Base-by-base conservation (phyloP, 225 moss, liverwort and hornwort genomes). In the Physcomitrellopsis africana region DNA sequence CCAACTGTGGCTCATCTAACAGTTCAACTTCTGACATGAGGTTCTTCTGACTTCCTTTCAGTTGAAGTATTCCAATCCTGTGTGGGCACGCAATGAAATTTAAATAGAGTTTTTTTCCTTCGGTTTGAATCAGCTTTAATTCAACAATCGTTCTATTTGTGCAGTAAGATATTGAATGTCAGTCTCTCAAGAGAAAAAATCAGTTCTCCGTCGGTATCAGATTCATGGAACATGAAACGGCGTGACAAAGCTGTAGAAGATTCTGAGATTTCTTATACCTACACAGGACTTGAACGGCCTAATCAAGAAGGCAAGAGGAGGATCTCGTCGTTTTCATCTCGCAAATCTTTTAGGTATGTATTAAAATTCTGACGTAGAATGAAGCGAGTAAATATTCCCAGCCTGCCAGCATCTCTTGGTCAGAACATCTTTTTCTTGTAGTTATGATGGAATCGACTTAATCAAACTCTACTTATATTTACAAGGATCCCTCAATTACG, bases 181-280 rank as follows among this genome's bases (percentile, higher is more conserved):
- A 76, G 76, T 57, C 11, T 76, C 10, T 46, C 67, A 48, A 67
- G 48, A 59, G 75, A 67, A 32, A 66, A 76, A 47, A 24, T 14
- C 44, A 67, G 52, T 67, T 22, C 47, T 43, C 59, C 68, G 22
- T 61, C 19, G 32, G 32, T 37, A 1, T 37, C 32, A 37, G 24
- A 65, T 29, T 32, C 72, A 26, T 65, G 71, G 78, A 78, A 57
- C 65, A 78, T 37, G 32, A 37, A 46, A 57, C 49, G 27, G 26
- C 24, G 13, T 56, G 77, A 26, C 14, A 72, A 70, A 53, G 19
- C 9, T 27, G 48, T 41, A 16, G 78, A 78, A 24, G 70, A 78
- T 44, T 56, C 78, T 14, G 72, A 78, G 55, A 11, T 57, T 12
- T 58, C 56, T 49, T 72, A 65, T 46, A 55, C 72, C 26, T 58